Evolutionary conservation across 352 stramenopile genomes (phyloP).

Genomic region (Pythium volutum): DNA sequence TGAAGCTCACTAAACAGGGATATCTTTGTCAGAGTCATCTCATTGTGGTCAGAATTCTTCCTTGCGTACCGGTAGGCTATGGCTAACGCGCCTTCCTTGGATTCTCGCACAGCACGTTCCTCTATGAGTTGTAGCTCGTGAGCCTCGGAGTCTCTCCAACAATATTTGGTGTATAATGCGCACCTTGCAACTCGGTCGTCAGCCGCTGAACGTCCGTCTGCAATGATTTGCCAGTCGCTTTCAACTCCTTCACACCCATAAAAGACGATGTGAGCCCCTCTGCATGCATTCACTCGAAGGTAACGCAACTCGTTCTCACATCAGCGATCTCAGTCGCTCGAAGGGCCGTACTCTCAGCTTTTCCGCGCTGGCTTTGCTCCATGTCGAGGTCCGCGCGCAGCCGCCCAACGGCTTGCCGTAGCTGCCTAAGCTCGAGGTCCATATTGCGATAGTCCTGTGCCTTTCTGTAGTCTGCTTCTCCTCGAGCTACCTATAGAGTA

Average conservation of each 20-base stretch:
- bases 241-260: conserved; percentile 34
- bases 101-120: conserved; percentile 23
- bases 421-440: conserved; percentile 50
- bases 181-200: conserved; percentile 36
- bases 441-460: conserved; percentile 45
- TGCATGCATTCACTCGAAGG: background rate
- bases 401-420: conserved; percentile 37
- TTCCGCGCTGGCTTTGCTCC: conserved; percentile 43
- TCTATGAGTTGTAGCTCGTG: conserved; percentile 14
- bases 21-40: too few relatives aligned
- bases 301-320: conserved; percentile 22
- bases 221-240: conserved; percentile 27
- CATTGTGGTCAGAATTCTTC: too few relatives aligned
- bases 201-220: conserved; percentile 37
- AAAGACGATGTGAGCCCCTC: background rate
- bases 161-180: background rate
- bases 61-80: conserved; percentile 27
- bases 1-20: conserved; percentile 31
- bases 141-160: background rate
- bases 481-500: conserved; percentile 1
- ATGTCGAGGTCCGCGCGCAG: conserved; percentile 47
- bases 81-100: conserved; percentile 30
- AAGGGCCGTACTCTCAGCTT: conserved; percentile 34
- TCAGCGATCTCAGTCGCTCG: conserved; percentile 35
- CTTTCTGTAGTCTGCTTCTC: conserved; percentile 31